These are phyloP conservation scores for Bretschneidera sinensis DNA, from an alignment of 345 rosid species.

Conservation along the genomic window DNA sequence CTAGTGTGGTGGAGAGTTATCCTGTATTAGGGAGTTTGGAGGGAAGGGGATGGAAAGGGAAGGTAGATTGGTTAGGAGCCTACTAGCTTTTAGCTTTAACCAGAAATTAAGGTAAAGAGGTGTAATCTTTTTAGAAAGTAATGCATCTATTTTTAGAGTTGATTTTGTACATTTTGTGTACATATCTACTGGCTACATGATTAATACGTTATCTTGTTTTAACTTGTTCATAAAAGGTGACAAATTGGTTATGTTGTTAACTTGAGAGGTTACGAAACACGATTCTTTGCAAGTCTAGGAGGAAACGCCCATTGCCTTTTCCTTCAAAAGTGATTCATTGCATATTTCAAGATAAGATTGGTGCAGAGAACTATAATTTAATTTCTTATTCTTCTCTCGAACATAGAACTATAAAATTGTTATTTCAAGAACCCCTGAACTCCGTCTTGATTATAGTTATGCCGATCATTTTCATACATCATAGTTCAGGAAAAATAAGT, in stretches of 20 bases:
- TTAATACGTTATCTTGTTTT: constrained; percentile 15
- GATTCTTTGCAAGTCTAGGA: constrained; percentile 12
- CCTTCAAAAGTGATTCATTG: neutral
- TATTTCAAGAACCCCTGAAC: too few relatives aligned
- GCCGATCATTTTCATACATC: too few relatives aligned
- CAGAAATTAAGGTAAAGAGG: constrained; percentile 18
- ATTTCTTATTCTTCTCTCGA: too few relatives aligned
- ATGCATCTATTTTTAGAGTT: neutral
- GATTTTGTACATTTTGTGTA: constrained; percentile 4
- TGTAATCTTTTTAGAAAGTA: neutral
- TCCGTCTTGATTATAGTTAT: too few relatives aligned
- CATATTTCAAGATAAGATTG: too few relatives aligned
- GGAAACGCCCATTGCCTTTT: neutral
- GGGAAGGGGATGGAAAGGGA: too few relatives aligned
- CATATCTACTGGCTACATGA: constrained; percentile 9
- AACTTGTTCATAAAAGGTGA: constrained; percentile 13
- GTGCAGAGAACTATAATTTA: too few relatives aligned
- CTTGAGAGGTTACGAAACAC: neutral
- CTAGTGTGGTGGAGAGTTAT: neutral
- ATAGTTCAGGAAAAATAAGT: too few relatives aligned
- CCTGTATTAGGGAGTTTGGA: too few relatives aligned
- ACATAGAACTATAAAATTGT: too few relatives aligned
- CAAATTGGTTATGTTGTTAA: neutral
- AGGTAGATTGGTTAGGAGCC: too few relatives aligned
- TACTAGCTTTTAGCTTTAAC: constrained; percentile 14